Percentiles rank a stretch among this genome's conserved stretches.
Conservation (phyloP, 2,329 filamentous ascomycete species). For the Pseudocercospora cruenta region DNA sequence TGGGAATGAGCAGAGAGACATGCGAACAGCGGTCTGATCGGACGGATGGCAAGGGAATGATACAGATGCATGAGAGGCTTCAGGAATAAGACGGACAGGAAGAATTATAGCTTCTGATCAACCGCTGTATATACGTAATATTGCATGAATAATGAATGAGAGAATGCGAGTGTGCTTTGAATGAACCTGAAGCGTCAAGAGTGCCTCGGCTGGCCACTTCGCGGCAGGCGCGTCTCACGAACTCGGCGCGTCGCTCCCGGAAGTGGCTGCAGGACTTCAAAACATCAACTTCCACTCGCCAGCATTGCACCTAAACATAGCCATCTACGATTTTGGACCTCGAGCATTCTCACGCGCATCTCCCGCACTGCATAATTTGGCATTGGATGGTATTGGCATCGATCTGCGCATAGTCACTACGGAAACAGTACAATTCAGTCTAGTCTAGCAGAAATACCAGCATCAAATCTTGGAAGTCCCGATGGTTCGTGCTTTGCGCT, state of each 20-base stretch:
- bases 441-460: not conserved
- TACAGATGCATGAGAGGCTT: constrained; percentile 11
- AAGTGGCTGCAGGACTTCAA: not conserved
- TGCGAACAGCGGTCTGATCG: constrained; percentile 1
- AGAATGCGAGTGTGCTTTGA: not conserved
- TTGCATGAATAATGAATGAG: constrained; percentile 1
- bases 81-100: not conserved
- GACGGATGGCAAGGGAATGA: constrained; percentile 6
- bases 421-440: not conserved
- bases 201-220: not conserved
- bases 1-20: constrained; percentile 4
- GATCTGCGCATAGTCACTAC: not conserved
- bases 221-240: not conserved
- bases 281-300: not conserved
- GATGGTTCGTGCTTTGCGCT: constrained; percentile 13
- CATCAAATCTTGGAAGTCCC: not conserved
- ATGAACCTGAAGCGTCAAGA: not conserved
- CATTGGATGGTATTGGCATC: constrained; percentile 6
- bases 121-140: constrained; percentile 6
- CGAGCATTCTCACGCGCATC: not conserved
- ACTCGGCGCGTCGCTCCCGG: not conserved
- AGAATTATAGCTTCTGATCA: constrained; percentile 1
- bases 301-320: not conserved
- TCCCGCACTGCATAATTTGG: not conserved
- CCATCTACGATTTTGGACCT: not conserved